These are phyloP conservation scores for Symbiodinium natans DNA, from an alignment of 73 alveolate genomes.

Conservation along the genomic window DNA sequence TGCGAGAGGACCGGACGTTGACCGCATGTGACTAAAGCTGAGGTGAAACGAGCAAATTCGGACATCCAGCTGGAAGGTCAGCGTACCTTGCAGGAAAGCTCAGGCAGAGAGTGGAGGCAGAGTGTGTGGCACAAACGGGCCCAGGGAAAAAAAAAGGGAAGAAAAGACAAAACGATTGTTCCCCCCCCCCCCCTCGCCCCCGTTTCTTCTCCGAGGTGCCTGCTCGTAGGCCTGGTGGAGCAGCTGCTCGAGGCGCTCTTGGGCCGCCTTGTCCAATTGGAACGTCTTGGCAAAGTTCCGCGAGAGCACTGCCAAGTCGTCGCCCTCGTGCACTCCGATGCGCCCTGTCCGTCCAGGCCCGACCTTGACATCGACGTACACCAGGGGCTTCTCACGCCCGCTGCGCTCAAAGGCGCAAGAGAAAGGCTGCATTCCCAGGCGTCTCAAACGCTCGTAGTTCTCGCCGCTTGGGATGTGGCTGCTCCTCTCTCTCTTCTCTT, in stretches of 20 bases:
- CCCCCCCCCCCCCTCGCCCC: no score
- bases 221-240: slow-evolving; percentile 22
- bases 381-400: neutral
- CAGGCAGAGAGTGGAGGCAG: no score
- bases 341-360: slow-evolving; percentile 59
- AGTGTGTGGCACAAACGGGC: no score
- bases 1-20: no score
- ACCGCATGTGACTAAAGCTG: no score
- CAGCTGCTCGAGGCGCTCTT: slow-evolving; percentile 24
- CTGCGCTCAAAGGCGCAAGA: slow-evolving; percentile 22
- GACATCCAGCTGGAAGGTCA: no score
- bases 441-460: slow-evolving; percentile 40
- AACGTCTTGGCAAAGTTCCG: slow-evolving; percentile 74
- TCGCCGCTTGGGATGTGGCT: slow-evolving; percentile 40
- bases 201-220: no score
- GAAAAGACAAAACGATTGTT: no score
- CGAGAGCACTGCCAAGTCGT: slow-evolving; percentile 30
- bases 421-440: slow-evolving; percentile 46
- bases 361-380: slow-evolving; percentile 57
- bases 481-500: neutral
- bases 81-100: no score
- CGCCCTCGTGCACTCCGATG: slow-evolving; percentile 59
- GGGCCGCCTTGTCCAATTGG: slow-evolving; percentile 32
- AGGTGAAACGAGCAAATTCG: no score
- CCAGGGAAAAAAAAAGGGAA: no score